phyloP scores from a whole-genome alignment of 2,329 filamentous ascomycete genomes.

The Fusarium falciforme region DNA sequence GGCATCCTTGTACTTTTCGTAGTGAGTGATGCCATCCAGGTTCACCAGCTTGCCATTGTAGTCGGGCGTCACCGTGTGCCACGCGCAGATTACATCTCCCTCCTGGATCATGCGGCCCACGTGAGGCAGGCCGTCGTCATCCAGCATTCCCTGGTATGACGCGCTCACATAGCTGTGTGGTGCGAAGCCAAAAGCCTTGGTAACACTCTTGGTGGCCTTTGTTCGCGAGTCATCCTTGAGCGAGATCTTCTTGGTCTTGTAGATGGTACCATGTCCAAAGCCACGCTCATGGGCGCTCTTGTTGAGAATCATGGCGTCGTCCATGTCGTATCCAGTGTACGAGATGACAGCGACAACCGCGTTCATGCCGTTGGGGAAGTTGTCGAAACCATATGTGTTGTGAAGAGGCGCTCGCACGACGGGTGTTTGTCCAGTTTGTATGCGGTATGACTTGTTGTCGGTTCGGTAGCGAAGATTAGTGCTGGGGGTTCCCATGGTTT shows the following conservation, averaged over 20 bases:
- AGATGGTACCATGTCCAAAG: slow-evolving; percentile 95
- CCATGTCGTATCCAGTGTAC: slow-evolving; percentile 99
- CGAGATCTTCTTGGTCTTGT: slow-evolving; percentile 94
- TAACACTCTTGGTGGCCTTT: slow-evolving; percentile 75
- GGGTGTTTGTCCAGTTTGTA: slow-evolving; percentile 96
- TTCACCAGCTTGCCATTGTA: slow-evolving; percentile 84
- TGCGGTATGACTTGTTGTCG: slow-evolving; percentile 95
- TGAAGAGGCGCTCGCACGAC: slow-evolving; percentile 92
- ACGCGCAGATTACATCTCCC: slow-evolving; percentile 88
- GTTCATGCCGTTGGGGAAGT: slow-evolving; percentile 97
- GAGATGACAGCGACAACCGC: slow-evolving; percentile 97
- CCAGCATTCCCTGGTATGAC: slow-evolving; percentile 77
- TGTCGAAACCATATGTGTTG: slow-evolving; percentile 96
- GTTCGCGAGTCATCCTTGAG: slow-evolving; percentile 82
- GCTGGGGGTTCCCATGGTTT: slow-evolving; percentile 97
- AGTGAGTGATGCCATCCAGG: slow-evolving; percentile 85
- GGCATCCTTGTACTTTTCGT: slow-evolving; percentile 93
- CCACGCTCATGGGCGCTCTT: slow-evolving; percentile 96
- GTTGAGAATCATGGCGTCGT: slow-evolving; percentile 99
- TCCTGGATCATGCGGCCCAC: slow-evolving; percentile 82
- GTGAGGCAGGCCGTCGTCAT: slow-evolving; percentile 87
- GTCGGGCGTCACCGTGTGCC: slow-evolving; percentile 87
- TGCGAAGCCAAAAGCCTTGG: slow-evolving; percentile 91
- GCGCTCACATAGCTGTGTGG: slow-evolving; percentile 79
- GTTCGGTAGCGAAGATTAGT: slow-evolving; percentile 87